Evolutionary conservation across 257 asterid species (phyloP), one percentile per base, ranked within the genome.

Genomic region (Ophiorrhiza pumila): DNA sequence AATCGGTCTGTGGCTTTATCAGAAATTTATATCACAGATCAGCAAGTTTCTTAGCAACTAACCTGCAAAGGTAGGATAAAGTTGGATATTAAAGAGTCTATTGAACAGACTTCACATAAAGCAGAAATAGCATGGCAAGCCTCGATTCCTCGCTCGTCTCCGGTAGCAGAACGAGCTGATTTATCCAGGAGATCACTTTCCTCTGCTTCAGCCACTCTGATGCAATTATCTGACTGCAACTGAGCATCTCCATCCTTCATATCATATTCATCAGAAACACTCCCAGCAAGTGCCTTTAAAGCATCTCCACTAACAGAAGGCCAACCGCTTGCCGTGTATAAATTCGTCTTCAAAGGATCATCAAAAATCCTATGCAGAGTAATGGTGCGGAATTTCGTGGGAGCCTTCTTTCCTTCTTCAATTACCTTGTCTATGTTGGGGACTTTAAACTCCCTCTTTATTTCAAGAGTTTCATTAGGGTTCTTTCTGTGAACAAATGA

Each of bases 1-100:
- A 7, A 46, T 68, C 62, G 49, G 32, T 52, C 27, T 31, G 47
- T 22, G 47, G 45, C 32, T 37, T 34, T 18, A 13, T 34, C 34
- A 31, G n/a, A 17, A 32, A 50, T 3, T 34, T 49, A 20, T 65
- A 34, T 65, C 45, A 49, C n/a, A 65, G 25, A 55, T 10, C n/a
- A 2, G 23, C 25, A 56, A 60, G 35, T 50, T 31, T 53, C 74
- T 59, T 43, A 83, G 85, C 31, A 81, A 79, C 77, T 71, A 76
- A 90, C 99, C 98, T 95, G 99, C 79, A 95, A 86, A 37, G 99
- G 99, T 74, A 92, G 87, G 83, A 95, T 95, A 77, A 95, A 95
- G 84, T 92, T 95, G 81, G 99, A 95, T 82, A 95, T 90, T 70
- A 95, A 77, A 43, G 98, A 92, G 80, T 90, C 94, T 63, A 92